phyloP scores from a whole-genome alignment of 2,329 filamentous ascomycete species.

The Drechslerella coelobrocha region DNA sequence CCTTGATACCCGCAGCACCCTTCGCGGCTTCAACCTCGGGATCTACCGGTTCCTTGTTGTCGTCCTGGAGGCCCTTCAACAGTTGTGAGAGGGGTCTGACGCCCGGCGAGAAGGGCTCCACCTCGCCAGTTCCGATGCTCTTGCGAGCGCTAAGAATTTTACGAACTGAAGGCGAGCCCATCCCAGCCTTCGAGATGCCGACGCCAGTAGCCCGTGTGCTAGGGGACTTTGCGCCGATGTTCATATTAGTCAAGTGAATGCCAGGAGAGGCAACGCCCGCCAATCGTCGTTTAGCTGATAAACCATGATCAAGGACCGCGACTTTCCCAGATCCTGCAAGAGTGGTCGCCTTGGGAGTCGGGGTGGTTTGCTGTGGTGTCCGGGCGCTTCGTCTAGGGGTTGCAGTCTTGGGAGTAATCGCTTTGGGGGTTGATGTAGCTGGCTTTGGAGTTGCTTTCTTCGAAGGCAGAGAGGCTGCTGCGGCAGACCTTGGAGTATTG shows the following conservation, averaged over 20 bases:
- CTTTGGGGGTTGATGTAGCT: conserved; percentile 10
- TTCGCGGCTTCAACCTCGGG: conserved; percentile 70
- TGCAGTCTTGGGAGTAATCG: conserved; percentile 56
- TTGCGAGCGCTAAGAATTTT: conserved; percentile 73
- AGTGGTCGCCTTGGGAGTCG: conserved; percentile 40
- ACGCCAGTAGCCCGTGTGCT: conserved; percentile 61
- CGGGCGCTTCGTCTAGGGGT: conserved; percentile 59
- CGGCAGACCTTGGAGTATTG: conserved; percentile 12
- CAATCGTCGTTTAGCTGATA: conserved; percentile 46
- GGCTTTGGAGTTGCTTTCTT: conserved; percentile 36
- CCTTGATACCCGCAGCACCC: conserved; percentile 65
- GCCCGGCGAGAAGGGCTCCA: conserved; percentile 67
- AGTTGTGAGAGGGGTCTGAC: conserved; percentile 53
- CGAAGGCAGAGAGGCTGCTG: neutral
- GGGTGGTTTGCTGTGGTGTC: conserved; percentile 56
- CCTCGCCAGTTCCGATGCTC: conserved; percentile 69
- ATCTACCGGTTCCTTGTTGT: conserved; percentile 63
- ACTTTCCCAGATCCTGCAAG: conserved; percentile 47
- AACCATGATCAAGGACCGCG: conserved; percentile 44
- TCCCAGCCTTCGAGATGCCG: conserved; percentile 72
- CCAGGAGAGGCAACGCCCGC: conserved; percentile 40
- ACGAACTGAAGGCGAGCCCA: conserved; percentile 77
- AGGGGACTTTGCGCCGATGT: conserved; percentile 28
- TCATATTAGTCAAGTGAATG: conserved; percentile 43
- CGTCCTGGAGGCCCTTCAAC: conserved; percentile 51